Evolutionary conservation across 2,329 filamentous ascomycete genomes (phyloP), one percentile per base, ranked within the genome.

Genomic region (Fusarium sp.): DNA sequence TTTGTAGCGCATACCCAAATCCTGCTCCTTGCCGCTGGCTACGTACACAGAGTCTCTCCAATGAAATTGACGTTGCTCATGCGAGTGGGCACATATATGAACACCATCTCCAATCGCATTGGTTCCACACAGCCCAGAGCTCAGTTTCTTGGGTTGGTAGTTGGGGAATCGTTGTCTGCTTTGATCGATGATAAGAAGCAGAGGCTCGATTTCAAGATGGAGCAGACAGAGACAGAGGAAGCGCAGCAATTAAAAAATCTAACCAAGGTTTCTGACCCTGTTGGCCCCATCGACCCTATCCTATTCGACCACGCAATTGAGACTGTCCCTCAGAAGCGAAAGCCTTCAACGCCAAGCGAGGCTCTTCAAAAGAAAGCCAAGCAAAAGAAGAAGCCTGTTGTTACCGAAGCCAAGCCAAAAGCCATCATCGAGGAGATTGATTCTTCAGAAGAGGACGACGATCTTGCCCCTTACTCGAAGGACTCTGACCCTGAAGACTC

Each of bases 401-500:
- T 75, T 74, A 70, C 66, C 38, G 79, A 74, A 54, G 80, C 77
- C 73, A 82, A 75, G 38, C 81, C 78, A 71, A 83, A 78, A 82
- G 66, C 90, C 26, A 85, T 92, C 24, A 90, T 92, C 22, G 88
- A 95, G 81, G 92, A 94, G 77, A 80, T 95, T 15, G 85, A 87
- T 31, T 87, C 88, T 15, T 88, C 88, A 5, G 88, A 90, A 2
- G 87, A 86, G 14, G 90, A 91, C 51, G 88, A 92, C 22, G 93
- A 93, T 68, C 85, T 98, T 3, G 85, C 90, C 6, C 89, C 94
- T 2, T 98, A 98, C 76, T 89, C 90, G 20, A 98, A 98, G 80
- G 94, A 94, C 78, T 95, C 93, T 4, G 96, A 99, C 75, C 89
- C 91, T 0, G 94, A 97, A 79, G 96, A 99, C 79, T 96, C 94